Conservation (phyloP, 1,139 yeast genomes). For the Kurtzmaniella quercitrusa region DNA sequence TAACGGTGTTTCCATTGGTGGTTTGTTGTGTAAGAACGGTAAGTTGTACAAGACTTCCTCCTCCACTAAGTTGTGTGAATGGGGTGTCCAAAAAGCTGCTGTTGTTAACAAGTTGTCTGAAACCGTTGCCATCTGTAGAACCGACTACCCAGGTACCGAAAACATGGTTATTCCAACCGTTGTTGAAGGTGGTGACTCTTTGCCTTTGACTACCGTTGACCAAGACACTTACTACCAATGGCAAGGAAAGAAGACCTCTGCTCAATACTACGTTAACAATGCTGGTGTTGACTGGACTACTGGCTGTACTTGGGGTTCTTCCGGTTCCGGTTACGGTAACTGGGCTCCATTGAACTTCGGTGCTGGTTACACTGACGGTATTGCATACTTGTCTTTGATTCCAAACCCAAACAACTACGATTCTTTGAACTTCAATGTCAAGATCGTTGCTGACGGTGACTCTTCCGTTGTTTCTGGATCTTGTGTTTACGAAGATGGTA, state of each 20-base stretch:
- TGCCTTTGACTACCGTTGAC: slow-evolving; percentile 76
- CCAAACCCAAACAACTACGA: slow-evolving; percentile 88
- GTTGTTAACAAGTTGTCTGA: slow-evolving; percentile 63
- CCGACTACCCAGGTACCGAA: slow-evolving; percentile 99
- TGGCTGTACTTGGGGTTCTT: slow-evolving; percentile 91
- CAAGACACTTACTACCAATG: slow-evolving; percentile 73
- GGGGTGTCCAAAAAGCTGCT: slow-evolving; percentile 70
- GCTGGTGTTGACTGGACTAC: slow-evolving; percentile 88
- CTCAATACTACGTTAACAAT: slow-evolving; percentile 95
- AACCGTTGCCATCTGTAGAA: slow-evolving; percentile 86
- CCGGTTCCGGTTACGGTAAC: slow-evolving; percentile 84
- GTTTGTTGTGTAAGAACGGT: slow-evolving; percentile 76
- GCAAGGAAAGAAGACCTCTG: slow-evolving; percentile 80
- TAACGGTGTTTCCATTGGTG: slow-evolving; percentile 88
- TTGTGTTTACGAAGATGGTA: slow-evolving; percentile 79
- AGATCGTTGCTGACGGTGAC: slow-evolving; percentile 72
- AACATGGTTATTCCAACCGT: slow-evolving; percentile 94
- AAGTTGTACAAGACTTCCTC: slow-evolving; percentile 75
- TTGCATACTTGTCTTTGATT: slow-evolving; percentile 83
- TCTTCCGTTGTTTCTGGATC: slow-evolving; percentile 65
- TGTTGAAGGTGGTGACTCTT: slow-evolving; percentile 61
- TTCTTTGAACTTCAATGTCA: slow-evolving; percentile 79
- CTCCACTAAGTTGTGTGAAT: slow-evolving; percentile 65
- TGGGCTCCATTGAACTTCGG: slow-evolving; percentile 98
- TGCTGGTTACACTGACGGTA: slow-evolving; percentile 78